These are phyloP conservation scores for Neurospora crassa DNA, from an alignment of 2,329 filamentous ascomycete genomes.

Conservation along the genomic window DNA sequence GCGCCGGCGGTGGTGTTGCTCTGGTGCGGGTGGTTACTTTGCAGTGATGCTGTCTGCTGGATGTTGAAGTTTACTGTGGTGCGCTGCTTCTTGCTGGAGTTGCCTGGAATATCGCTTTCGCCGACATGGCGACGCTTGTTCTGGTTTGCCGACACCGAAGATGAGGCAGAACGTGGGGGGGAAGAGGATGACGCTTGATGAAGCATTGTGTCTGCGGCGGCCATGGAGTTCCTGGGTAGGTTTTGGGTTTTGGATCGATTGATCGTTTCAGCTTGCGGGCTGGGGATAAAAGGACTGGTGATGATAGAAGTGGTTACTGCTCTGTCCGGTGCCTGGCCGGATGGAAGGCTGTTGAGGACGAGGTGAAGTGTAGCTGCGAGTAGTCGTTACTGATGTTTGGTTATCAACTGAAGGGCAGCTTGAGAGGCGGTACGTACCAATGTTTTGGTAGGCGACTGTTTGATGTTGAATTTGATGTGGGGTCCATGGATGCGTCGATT, in stretches of 20 bases:
- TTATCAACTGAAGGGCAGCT: neutral
- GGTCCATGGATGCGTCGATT: neutral
- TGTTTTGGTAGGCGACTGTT: neutral
- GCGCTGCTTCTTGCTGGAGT: conserved; percentile 3
- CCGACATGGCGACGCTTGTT: neutral
- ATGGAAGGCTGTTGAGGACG: neutral
- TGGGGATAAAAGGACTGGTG: neutral
- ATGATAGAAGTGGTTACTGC: neutral
- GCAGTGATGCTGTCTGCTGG: neutral
- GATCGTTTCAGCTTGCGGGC: neutral
- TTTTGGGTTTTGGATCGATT: neutral
- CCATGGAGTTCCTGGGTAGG: neutral
- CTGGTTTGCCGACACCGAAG: neutral
- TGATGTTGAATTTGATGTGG: neutral
- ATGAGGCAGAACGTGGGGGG: neutral
- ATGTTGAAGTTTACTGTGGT: neutral
- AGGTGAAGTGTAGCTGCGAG: neutral
- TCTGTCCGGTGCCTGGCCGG: neutral
- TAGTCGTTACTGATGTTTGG: neutral
- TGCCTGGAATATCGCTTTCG: neutral
- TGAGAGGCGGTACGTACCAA: neutral
- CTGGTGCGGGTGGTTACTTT: neutral
- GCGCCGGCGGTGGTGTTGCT: conserved; percentile 6
- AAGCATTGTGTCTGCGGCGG: neutral
- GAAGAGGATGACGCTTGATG: neutral